Evolutionary conservation across 2,329 filamentous ascomycete genomes (phyloP).

Genomic region (Fusarium tuaranense): DNA sequence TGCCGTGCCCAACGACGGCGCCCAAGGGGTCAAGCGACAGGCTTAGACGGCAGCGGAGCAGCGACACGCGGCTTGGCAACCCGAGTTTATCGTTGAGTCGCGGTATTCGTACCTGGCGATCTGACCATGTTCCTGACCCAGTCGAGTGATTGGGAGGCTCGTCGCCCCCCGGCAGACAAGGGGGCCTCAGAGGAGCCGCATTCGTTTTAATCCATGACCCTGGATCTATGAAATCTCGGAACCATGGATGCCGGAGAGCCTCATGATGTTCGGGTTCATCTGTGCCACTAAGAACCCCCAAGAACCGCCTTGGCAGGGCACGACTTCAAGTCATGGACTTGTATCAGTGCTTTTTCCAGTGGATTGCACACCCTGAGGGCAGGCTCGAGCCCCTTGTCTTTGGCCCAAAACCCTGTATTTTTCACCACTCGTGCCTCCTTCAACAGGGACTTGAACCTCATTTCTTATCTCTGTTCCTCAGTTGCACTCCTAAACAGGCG

Average conservation of each 20-base stretch:
- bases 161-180: constrained; percentile 5
- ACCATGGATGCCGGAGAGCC: constrained; percentile 10
- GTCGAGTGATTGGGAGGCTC: constrained; percentile 7
- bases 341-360: background rate
- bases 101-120: constrained; percentile 8
- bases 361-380: background rate
- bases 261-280: constrained; percentile 1
- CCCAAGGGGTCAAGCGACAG: background rate
- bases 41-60: background rate
- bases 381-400: background rate
- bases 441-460: background rate
- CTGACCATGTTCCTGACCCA: constrained; percentile 14
- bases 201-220: constrained; percentile 8
- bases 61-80: constrained; percentile 6
- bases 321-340: background rate
- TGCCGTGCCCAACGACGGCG: constrained; percentile 1
- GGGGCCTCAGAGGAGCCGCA: constrained; percentile 3
- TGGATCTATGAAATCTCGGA: constrained; percentile 23
- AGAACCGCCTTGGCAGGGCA: constrained; percentile 7
- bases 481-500: constrained; percentile 6
- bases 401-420: background rate
- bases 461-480: background rate
- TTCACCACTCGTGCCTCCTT: background rate
- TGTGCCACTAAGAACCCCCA: background rate
- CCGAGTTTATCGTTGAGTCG: background rate